These are phyloP conservation scores for Aureobasidium mangrovei DNA, from an alignment of 2,329 filamentous ascomycete species.

Conservation along the genomic window DNA sequence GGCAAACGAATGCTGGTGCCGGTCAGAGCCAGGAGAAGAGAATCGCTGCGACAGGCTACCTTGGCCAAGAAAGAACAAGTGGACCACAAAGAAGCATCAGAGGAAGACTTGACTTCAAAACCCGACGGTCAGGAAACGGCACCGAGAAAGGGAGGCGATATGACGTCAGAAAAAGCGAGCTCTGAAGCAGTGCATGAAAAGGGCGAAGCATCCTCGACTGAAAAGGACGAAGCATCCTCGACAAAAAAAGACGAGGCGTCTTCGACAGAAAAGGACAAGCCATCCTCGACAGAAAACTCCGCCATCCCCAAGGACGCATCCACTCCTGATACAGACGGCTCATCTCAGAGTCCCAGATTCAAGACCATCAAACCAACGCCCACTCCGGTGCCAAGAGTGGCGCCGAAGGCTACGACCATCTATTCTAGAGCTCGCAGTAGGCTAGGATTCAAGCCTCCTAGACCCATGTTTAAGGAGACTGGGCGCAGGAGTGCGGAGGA, in stretches of 20 bases:
- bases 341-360: background rate
- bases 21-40: background rate
- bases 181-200: background rate
- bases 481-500: background rate
- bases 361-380: background rate
- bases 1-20: background rate
- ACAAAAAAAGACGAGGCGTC: background rate
- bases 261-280: background rate
- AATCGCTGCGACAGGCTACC: background rate
- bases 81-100: background rate
- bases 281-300: background rate
- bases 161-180: constrained; percentile 3
- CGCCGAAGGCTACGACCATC: background rate
- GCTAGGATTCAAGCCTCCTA: background rate
- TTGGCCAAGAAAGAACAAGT: background rate
- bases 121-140: background rate
- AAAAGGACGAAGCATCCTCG: background rate
- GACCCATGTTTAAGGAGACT: constrained; percentile 4
- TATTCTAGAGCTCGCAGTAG: constrained; percentile 9
- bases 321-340: background rate
- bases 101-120: background rate
- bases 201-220: background rate
- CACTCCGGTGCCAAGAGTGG: background rate
- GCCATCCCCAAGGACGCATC: background rate
- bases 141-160: background rate